A percentile compares a stretch with the other conserved stretches of the same genome.
Conservation (phyloP, 23 red algal genomes). For the Gracilaria caudata region DNA sequence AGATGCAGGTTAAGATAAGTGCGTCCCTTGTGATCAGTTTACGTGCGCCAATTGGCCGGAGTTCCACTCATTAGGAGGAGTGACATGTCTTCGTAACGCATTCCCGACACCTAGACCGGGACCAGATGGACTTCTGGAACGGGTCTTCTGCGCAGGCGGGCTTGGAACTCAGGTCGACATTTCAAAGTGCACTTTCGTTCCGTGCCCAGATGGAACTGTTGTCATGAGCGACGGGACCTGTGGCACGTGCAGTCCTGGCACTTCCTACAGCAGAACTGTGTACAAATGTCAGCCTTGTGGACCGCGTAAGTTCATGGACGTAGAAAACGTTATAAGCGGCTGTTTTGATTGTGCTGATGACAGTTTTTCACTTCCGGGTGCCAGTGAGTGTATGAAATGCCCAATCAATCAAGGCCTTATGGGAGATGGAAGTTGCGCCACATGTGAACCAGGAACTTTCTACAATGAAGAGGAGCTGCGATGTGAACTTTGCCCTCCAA, state of each 20-base stretch:
- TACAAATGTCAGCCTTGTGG: not conserved
- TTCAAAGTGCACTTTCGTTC: not conserved
- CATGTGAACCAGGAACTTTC: not conserved
- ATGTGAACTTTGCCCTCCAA: not conserved
- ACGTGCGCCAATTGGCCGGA: not conserved
- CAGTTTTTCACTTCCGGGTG: not conserved
- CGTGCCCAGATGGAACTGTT: not conserved
- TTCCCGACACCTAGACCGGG: no score
- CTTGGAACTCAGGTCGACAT: not conserved
- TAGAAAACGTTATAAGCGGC: not conserved
- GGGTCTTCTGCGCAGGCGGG: no score
- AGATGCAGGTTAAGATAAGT: not conserved
- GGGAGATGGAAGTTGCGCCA: not conserved
- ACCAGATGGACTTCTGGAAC: no score
- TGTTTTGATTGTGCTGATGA: not conserved
- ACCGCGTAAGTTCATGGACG: not conserved
- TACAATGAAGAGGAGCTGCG: not conserved
- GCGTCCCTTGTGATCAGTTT: not conserved
- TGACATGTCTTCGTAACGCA: not conserved
- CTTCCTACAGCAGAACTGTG: not conserved
- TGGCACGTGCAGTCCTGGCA: not conserved
- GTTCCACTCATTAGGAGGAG: not conserved
- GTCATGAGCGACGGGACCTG: not conserved
- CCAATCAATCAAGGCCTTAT: not conserved
- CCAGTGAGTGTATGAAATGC: not conserved